Base-by-base conservation (phyloP, 2,329 filamentous ascomycete species). In the Alternaria tenuissima region DNA sequence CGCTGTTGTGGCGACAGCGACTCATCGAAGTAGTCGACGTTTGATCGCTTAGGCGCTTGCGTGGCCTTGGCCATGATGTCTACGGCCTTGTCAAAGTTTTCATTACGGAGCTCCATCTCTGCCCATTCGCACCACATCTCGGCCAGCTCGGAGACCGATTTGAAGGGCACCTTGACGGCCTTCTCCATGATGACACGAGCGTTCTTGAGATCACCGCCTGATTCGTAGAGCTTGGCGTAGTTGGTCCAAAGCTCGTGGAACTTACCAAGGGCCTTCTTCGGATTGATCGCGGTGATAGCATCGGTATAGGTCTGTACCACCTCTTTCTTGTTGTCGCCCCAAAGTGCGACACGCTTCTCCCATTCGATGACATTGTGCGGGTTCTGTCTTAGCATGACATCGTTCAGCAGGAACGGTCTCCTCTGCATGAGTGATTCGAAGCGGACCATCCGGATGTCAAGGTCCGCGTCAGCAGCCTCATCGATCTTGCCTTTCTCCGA, bases 101-200 rank as follows among this genome's bases (percentile, higher is more conserved):
- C 94, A 72, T 93, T 93, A 49, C 95, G 91, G 49, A 99, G 85
- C 78, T 99, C 95, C 91, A 99, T 93, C 79, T 99, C 94, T 1
- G 96, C 94, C 94, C 95, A 99, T 80, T 97, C 93, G 65, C 96
- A 96, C 95, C 95, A 99, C 86, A 95, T 96, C 73, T 99, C 95
- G 20, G 95, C 95, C 59, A 99, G 85, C 79, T 99, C 95, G 30
- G 91, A 89, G n/a, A 99, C 94, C 0, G 94, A 96, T 75, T 97
- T 98, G 84, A 96, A 99, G 0, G 94, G 94, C 1, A 99, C 95
- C 76, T 97, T 98, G 74, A 97, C 92, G 14, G 94, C 94, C 80
- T 98, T 99, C 78, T 98, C 94, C 87, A 98, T 91, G 72, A 99
- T 98, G 62, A 96, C 86, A 32, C 95, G 87, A 38, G 95, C 94